These are phyloP conservation scores for Knufia fluminis DNA, from an alignment of 2,329 filamentous ascomycete genomes.

Conservation along the genomic window DNA sequence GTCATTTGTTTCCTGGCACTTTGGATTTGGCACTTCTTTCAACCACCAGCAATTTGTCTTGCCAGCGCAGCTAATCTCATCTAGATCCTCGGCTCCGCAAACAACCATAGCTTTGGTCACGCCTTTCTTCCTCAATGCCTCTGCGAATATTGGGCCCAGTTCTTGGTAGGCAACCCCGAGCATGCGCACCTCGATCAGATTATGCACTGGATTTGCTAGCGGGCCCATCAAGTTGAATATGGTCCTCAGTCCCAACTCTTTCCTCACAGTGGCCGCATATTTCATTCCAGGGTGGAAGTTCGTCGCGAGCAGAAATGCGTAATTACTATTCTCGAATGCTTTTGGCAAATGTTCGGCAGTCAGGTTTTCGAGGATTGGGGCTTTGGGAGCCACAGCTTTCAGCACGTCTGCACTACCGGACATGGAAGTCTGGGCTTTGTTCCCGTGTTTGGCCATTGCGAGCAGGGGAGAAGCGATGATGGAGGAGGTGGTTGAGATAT, in stretches of 20 bases:
- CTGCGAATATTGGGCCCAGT: conserved; percentile 79
- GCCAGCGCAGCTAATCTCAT: conserved; percentile 90
- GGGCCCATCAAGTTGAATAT: conserved; percentile 97
- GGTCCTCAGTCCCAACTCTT: conserved; percentile 83
- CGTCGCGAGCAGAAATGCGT: conserved; percentile 90
- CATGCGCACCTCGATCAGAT: conserved; percentile 75
- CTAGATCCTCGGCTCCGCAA: conserved; percentile 87
- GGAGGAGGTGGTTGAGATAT: conserved; percentile 89
- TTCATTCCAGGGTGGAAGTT: conserved; percentile 95
- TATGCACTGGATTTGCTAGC: conserved; percentile 80
- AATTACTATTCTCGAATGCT: conserved; percentile 75
- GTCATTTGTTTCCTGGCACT: conserved; percentile 25
- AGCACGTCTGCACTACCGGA: conserved; percentile 92
- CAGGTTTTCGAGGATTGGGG: conserved; percentile 67
- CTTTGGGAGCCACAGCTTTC: conserved; percentile 59
- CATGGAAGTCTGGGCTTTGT: conserved; percentile 87
- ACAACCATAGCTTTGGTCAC: conserved; percentile 79
- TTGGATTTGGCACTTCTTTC: conserved; percentile 41
- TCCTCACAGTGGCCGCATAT: conserved; percentile 75
- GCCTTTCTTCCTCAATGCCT: conserved; percentile 68
- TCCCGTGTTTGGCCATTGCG: conserved; percentile 88
- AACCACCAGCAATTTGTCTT: conserved; percentile 83
- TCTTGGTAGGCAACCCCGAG: conserved; percentile 86
- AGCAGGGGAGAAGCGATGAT: conserved; percentile 82
- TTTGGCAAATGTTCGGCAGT: conserved; percentile 59